Evolutionary conservation across 192 early-diverging fungal species (phyloP).

Genomic region (Backusella tuberculispora): DNA sequence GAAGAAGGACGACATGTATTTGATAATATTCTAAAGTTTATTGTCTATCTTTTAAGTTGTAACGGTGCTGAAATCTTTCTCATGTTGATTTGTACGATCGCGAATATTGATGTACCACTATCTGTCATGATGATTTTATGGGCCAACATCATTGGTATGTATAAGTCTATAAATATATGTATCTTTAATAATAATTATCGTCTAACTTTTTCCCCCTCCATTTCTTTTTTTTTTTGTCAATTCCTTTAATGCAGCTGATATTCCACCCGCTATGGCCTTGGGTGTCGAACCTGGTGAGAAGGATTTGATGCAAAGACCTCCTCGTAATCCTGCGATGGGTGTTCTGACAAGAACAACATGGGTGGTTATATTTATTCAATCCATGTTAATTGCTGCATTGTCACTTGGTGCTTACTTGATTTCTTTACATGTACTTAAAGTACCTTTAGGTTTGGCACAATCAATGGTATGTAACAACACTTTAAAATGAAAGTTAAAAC

Average conservation of each 20-base stretch:
- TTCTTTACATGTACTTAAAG: slow-evolving; percentile 48
- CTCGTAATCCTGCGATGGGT: slow-evolving; percentile 74
- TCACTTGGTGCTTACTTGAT: slow-evolving; percentile 67
- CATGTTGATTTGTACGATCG: slow-evolving; percentile 74
- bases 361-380: slow-evolving; percentile 72
- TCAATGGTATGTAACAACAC: slow-evolving; percentile 43
- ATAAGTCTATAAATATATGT: too few species aligned
- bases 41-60: slow-evolving; percentile 92
- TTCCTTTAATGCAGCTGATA: slow-evolving; percentile 70
- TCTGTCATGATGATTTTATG: slow-evolving; percentile 94
- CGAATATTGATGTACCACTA: slow-evolving; percentile 85
- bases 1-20: slow-evolving; percentile 94
- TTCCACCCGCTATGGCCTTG: slow-evolving; percentile 93
- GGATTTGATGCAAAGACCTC: slow-evolving; percentile 83
- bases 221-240: neutral
- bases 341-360: slow-evolving; percentile 72
- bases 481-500: neutral
- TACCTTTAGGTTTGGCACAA: slow-evolving; percentile 45
- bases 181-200: neutral
- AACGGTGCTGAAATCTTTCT: slow-evolving; percentile 96
- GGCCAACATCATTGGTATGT: slow-evolving; percentile 88
- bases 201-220: neutral
- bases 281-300: slow-evolving; percentile 88
- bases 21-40: slow-evolving; percentile 98
- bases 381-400: slow-evolving; percentile 65